These are phyloP conservation scores for Flammula alnicola DNA, from an alignment of 1,284 basidiomycete species.

Conservation along the genomic window DNA sequence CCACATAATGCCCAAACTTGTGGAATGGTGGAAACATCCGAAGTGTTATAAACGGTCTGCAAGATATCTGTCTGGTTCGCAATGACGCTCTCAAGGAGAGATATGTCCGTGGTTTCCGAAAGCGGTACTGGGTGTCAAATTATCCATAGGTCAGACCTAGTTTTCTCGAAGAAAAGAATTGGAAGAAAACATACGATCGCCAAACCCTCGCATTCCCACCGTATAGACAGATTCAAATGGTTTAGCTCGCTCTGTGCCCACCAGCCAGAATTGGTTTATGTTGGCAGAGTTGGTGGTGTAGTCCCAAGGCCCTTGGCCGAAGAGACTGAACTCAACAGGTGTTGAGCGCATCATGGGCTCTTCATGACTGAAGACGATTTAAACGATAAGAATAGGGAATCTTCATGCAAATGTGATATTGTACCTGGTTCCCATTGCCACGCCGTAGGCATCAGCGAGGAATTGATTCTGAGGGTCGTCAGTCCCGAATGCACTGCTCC, in stretches of 20 bases:
- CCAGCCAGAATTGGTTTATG: slow-evolving; percentile 63
- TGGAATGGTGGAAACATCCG: slow-evolving; percentile 55
- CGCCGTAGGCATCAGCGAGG: slow-evolving; percentile 68
- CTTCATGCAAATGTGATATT: slow-evolving; percentile 4
- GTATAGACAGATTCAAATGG: slow-evolving; percentile 66
- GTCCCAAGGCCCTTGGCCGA: slow-evolving; percentile 64
- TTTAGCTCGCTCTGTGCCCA: slow-evolving; percentile 59
- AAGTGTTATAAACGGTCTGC: slow-evolving; percentile 54
- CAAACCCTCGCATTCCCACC: slow-evolving; percentile 69
- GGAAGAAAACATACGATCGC: slow-evolving; percentile 47
- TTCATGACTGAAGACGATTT: slow-evolving; percentile 49
- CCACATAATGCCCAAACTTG: slow-evolving; percentile 70
- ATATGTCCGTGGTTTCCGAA: slow-evolving; percentile 51
- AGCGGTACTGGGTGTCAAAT: slow-evolving; percentile 49
- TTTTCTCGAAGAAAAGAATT: neutral
- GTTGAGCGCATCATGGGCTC: slow-evolving; percentile 70
- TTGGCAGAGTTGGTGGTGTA: slow-evolving; percentile 55
- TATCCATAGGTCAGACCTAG: neutral
- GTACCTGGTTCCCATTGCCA: slow-evolving; percentile 70
- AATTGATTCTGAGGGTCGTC: slow-evolving; percentile 70
- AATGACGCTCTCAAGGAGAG: slow-evolving; percentile 59
- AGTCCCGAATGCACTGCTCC: slow-evolving; percentile 61
- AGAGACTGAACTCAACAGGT: slow-evolving; percentile 62
- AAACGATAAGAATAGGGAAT: neutral
- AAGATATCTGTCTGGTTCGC: slow-evolving; percentile 67